Evolutionary conservation across 148 eudicot species (phyloP), one percentile per base, ranked within the genome.

Genomic region (Rhododendron griersonianum): DNA sequence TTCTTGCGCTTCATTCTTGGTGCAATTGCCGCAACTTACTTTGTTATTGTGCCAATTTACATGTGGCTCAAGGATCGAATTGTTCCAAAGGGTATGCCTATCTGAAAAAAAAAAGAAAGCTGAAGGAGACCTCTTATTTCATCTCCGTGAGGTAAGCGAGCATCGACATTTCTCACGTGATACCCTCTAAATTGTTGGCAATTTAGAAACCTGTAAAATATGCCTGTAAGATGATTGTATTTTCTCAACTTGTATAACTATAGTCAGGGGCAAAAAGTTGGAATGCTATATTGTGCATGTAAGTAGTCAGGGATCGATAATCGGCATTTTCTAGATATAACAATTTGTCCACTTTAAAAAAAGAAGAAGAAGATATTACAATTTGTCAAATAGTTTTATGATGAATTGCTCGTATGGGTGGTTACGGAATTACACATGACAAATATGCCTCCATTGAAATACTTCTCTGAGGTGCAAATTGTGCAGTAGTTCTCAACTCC

Each of bases 31-130:
- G 93, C 91, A 18, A 77, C 92, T 18, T 94, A 93, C 84, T 96
- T 84, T 67, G 93, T 96, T 48, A 86, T 94, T 80, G 91, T 94
- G 83, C 96, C 96, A n/a, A 90, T 96, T 47, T 96, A 96, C 91
- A 96, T 96, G 98, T 96, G 96, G 98, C 91, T 96, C 90, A 96
- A 96, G 83, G 96, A 94, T 87, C 92, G 86, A 86, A 88, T 93
- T 80, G 89, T 94, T 80, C 96, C 98, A 5, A 91, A 93, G 90
- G 96, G 92, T 80, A 82, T 88, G 81, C 94, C 98, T 25, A 89
- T 96, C 16, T 96, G 87, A 93, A 83, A 41, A 41, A 41, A 41
- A 41, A 41, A 81, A 87, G 30, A 74, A 10, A 10, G 11, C 74
- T 33, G 61, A 3, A 7, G 25, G 23, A 41, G 45, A 35, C 45